A percentile compares a stretch with the other conserved stretches of the same genome.
phyloP scores from a whole-genome alignment of 2,329 filamentous ascomycete genomes.

The Whalleya microplaca region DNA sequence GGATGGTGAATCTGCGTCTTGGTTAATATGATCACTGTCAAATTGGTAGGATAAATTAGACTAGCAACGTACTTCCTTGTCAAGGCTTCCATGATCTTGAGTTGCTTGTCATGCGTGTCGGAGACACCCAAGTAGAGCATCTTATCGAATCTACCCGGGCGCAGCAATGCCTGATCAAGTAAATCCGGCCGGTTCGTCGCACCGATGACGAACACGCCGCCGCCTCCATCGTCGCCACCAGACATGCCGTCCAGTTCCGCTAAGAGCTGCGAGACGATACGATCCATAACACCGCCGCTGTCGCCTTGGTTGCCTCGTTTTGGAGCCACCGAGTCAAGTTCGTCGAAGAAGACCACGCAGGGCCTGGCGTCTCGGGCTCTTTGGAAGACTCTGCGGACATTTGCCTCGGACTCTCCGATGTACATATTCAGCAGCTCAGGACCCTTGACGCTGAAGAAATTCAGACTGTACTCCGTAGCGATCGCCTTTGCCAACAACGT shows the following conservation, averaged over 20 bases:
- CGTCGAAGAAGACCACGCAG: constrained; percentile 92
- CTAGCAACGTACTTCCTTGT: constrained; percentile 77
- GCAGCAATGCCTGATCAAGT: constrained; percentile 84
- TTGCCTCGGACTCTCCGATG: constrained; percentile 91
- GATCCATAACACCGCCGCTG: constrained; percentile 96
- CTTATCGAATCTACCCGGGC: constrained; percentile 94
- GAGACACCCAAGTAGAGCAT: constrained; percentile 97
- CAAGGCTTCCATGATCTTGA: constrained; percentile 89
- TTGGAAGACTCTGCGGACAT: constrained; percentile 87
- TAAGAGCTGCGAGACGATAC: constrained; percentile 92
- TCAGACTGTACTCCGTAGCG: constrained; percentile 89
- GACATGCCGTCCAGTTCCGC: constrained; percentile 98
- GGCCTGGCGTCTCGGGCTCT: constrained; percentile 82
- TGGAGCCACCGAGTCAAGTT: constrained; percentile 89
- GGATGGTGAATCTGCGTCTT: constrained; percentile 73
- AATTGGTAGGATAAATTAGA: neutral
- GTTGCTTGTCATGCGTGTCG: constrained; percentile 95
- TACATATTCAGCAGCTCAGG: constrained; percentile 95
- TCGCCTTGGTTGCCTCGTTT: constrained; percentile 98
- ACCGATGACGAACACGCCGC: constrained; percentile 94
- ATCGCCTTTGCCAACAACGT: constrained; percentile 92
- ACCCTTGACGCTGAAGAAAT: constrained; percentile 93
- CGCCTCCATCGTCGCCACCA: constrained; percentile 77
- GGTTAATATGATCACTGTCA: constrained; percentile 6
- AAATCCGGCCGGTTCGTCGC: constrained; percentile 95